phyloP scores from a whole-genome alignment of 73 alveolate genomes.

The Effrenium voratum region DNA sequence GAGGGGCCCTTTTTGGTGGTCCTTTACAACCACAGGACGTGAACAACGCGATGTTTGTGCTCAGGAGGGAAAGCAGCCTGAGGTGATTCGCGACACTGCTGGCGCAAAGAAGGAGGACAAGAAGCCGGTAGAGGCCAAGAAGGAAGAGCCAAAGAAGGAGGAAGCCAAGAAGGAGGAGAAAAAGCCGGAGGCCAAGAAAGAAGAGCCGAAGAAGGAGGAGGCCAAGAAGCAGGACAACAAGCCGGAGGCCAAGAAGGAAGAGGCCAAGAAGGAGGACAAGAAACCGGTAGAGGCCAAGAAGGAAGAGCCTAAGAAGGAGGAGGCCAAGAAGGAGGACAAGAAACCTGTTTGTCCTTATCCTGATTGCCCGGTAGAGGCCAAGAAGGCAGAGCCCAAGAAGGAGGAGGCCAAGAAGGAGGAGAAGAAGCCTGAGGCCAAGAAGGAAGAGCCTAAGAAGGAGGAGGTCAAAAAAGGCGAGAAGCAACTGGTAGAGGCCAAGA shows the following conservation, averaged over 20 bases:
- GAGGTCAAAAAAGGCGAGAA: neutral
- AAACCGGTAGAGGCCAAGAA: neutral
- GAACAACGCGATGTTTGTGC: too few relatives aligned
- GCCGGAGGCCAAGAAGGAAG: constrained; percentile 5
- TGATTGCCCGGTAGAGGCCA: neutral
- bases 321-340: neutral
- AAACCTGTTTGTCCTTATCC: neutral
- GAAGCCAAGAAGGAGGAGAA: neutral
- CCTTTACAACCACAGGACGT: too few relatives aligned
- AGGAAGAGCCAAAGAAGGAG: neutral
- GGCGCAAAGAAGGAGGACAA: neutral
- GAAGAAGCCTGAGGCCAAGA: neutral
- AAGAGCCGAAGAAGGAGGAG: neutral
- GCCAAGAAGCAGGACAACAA: neutral
- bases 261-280: neutral
- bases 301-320: neutral
- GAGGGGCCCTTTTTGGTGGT: too few relatives aligned
- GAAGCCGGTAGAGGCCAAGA: neutral
- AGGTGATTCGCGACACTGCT: neutral
- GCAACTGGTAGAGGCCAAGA: neutral
- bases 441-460: constrained; percentile 24
- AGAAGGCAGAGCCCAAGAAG: constrained; percentile 13
- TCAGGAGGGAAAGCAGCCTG: neutral
- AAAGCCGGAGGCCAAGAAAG: neutral
- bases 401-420: constrained; percentile 38